Evolutionary conservation across 2,329 filamentous ascomycete species (phyloP).

Genomic region (Sarocladiaceae sp.): DNA sequence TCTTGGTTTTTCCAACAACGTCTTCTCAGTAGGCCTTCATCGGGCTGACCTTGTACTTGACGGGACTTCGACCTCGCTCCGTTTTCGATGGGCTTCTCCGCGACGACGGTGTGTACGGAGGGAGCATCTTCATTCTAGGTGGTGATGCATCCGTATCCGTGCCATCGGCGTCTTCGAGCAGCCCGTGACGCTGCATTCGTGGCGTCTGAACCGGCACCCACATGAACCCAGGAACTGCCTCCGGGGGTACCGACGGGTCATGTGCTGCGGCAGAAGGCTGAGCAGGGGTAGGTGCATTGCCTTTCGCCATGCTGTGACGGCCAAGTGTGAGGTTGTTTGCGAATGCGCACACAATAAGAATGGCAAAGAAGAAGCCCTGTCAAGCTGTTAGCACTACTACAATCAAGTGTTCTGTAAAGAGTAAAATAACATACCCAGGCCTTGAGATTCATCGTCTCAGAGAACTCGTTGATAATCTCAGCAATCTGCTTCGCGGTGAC

Average conservation of each 20-base stretch:
- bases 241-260: slow-evolving; percentile 21
- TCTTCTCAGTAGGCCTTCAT: slow-evolving; percentile 30
- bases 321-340: slow-evolving; percentile 47
- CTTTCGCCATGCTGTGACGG: slow-evolving; percentile 12
- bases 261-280: slow-evolving; percentile 14
- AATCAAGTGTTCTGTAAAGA: neutral
- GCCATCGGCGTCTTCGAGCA: slow-evolving; percentile 33
- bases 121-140: slow-evolving; percentile 34
- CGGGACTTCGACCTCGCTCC: slow-evolving; percentile 43
- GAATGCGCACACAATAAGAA: slow-evolving; percentile 43
- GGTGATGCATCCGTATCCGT: slow-evolving; percentile 51
- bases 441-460: slow-evolving; percentile 86
- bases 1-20: neutral
- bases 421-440: slow-evolving; percentile 47
- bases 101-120: slow-evolving; percentile 41
- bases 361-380: slow-evolving; percentile 47
- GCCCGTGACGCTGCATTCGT: slow-evolving; percentile 35
- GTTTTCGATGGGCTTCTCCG: slow-evolving; percentile 46
- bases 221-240: slow-evolving; percentile 40
- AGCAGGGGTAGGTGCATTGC: slow-evolving; percentile 7
- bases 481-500: slow-evolving; percentile 86
- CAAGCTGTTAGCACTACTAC: slow-evolving; percentile 13
- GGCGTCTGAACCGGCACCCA: slow-evolving; percentile 49
- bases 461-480: slow-evolving; percentile 89
- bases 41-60: slow-evolving; percentile 38